Conservation (phyloP, 192 early-diverging fungal genomes). For the Coemansia sp. region DNA sequence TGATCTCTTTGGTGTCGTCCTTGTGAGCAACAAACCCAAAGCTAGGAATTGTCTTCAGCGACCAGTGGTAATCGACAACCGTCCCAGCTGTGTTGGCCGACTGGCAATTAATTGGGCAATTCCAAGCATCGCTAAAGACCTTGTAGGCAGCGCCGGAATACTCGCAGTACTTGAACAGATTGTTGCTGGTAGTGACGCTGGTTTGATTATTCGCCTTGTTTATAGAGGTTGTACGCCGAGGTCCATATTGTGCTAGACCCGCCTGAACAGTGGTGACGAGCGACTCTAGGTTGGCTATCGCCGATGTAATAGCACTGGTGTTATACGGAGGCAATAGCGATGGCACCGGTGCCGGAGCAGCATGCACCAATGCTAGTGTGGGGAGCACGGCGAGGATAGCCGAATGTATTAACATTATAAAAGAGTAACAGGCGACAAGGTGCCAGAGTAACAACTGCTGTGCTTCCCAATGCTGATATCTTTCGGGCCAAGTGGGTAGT, state of each 20-base stretch:
- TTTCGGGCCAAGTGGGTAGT: not conserved
- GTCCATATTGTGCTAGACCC: not conserved
- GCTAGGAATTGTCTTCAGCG: constrained; percentile 22
- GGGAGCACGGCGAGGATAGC: not conserved
- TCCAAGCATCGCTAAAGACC: constrained; percentile 34
- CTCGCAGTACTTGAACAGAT: constrained; percentile 25
- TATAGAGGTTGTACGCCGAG: not conserved
- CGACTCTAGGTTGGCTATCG: not conserved
- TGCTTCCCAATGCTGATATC: not conserved
- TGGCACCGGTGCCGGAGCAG: not conserved
- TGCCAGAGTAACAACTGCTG: not conserved
- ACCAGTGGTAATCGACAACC: constrained; percentile 43
- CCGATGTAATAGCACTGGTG: not conserved
- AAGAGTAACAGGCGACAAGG: not conserved
- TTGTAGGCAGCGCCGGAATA: constrained; percentile 54
- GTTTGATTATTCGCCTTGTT: not conserved
- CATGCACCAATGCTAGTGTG: not conserved
- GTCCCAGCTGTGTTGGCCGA: constrained; percentile 43
- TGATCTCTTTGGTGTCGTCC: constrained; percentile 16
- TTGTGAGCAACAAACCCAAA: constrained; percentile 52
- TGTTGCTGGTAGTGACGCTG: not conserved
- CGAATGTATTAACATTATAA: not conserved
- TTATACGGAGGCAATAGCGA: not conserved
- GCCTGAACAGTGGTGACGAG: not conserved
- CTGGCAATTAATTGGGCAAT: constrained; percentile 37